phyloP scores from a whole-genome alignment of 2,329 filamentous ascomycete species.

The Xylariaceae sp. region DNA sequence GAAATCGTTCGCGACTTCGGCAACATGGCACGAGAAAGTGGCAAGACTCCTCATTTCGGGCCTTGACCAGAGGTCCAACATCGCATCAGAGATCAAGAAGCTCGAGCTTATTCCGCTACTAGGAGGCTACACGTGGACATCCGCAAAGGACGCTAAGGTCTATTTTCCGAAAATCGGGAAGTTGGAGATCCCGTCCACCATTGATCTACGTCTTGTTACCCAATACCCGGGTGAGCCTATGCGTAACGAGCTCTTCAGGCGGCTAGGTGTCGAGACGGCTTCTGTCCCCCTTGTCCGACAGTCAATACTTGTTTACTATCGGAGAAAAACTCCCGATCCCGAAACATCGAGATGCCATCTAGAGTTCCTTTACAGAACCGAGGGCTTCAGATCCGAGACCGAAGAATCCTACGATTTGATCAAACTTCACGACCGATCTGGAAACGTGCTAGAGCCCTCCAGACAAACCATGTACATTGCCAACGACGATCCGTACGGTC shows the following conservation, averaged over 20 bases:
- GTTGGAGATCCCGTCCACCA: conserved; percentile 5
- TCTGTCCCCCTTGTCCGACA: conserved; percentile 1
- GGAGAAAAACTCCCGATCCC: too few species aligned
- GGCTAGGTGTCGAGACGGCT: conserved; percentile 1
- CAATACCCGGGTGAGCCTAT: not conserved
- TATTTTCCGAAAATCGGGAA: conserved; percentile 8
- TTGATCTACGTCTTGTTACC: not conserved
- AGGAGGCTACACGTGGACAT: conserved; percentile 18
- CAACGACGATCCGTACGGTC: conserved; percentile 13
- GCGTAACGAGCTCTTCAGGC: not conserved
- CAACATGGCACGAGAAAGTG: conserved; percentile 17
- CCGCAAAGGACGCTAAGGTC: conserved; percentile 5
- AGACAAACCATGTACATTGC: conserved; percentile 10
- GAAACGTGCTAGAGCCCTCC: too few species aligned
- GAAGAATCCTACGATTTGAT: too few species aligned
- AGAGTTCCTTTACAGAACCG: too few species aligned
- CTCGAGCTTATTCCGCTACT: conserved; percentile 19
- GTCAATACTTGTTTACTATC: conserved; percentile 4
- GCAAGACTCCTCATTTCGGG: conserved; percentile 16
- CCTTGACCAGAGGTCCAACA: not conserved
- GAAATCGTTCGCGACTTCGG: conserved; percentile 13
- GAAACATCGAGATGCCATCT: too few species aligned
- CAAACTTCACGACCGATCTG: too few species aligned
- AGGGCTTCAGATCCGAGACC: too few species aligned
- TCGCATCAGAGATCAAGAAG: not conserved